Conservation (phyloP, 1,284 basidiomycete species). For the Fomes fomentarius region DNA sequence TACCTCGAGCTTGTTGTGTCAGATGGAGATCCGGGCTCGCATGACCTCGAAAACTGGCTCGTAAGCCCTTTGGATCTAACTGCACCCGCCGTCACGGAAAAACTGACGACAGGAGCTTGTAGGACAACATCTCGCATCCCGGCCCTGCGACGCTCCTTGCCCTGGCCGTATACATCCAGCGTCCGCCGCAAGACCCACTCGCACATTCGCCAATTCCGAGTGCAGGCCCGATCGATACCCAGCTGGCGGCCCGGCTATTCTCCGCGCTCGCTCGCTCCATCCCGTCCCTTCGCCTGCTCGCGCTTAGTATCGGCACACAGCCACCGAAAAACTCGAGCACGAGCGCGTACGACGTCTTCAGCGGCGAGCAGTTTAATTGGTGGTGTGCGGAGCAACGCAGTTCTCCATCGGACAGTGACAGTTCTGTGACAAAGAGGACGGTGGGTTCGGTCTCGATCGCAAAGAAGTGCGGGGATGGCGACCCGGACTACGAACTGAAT, state of each 20-base stretch:
- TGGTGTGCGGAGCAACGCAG: not conserved
- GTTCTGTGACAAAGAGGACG: too few relatives aligned
- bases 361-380: not conserved
- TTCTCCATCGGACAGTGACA: not conserved
- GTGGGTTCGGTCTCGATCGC: too few relatives aligned
- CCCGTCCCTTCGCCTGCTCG: not conserved
- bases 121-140: not conserved
- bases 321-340: not conserved
- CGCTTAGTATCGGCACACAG: not conserved
- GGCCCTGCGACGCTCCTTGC: not conserved
- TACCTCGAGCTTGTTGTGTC: slow-evolving; percentile 1
- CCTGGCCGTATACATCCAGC: not conserved
- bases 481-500: too few relatives aligned
- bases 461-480: not conserved
- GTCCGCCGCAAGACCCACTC: not conserved
- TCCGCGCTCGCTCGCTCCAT: not conserved
- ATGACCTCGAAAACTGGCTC: not conserved
- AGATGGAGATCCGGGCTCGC: not conserved
- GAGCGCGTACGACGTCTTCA: not conserved
- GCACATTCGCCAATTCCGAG: not conserved
- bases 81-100: not conserved
- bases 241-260: not conserved
- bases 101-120: not conserved
- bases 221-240: not conserved
- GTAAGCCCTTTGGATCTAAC: not conserved